Base-by-base conservation (phyloP, 2,329 filamentous ascomycete species). In the Fusarium fracticaudum region DNA sequence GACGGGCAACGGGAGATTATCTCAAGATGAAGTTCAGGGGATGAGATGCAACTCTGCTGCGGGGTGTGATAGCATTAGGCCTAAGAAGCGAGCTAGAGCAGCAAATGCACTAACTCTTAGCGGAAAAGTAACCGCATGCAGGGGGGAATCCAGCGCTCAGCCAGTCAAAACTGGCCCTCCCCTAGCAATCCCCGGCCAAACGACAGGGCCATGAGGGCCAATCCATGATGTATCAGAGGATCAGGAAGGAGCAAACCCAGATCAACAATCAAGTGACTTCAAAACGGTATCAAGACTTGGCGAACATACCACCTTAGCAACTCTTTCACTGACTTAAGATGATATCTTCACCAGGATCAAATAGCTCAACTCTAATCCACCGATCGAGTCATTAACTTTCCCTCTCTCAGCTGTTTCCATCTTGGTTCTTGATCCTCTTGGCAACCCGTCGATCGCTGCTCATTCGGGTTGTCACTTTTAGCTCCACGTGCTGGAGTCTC, bases 401-500 rank as follows among this genome's bases (percentile, higher is more conserved):
- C 24, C 29, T 59, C 53, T 54, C 53, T 50, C 43, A 57, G 37
- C 24, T 60, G 53, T 60, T 50, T 37, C 59, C 44, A 53, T 51
- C 57, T 60, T 60, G 38, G 58, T 37, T 48, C 63, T 40, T 47
- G 45, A 33, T 61, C 45, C 54, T 71, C 50, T 59, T 57, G 63
- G 44, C 67, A 37, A 11, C 45, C 54, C 67, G 76, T 74, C 64
- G 72, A 78, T 78, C 76, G 73, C 73, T 78, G 53, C 73, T 76
- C 54, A 61, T 67, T 76, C 66, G 71, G 75, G 74, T 71, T 58
- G 73, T 67, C 55, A 58, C 67, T 73, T 58, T 62, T 54, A 74
- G 69, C 71, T 78, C 76, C 76, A 78, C 77, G 72, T 77, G 77
- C 75, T 64, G 74, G 62, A 60, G 62, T 66, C 76, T 76, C 75